phyloP scores from a whole-genome alignment of 2,329 filamentous ascomycete genomes.

The Pseudocercospora cruenta region DNA sequence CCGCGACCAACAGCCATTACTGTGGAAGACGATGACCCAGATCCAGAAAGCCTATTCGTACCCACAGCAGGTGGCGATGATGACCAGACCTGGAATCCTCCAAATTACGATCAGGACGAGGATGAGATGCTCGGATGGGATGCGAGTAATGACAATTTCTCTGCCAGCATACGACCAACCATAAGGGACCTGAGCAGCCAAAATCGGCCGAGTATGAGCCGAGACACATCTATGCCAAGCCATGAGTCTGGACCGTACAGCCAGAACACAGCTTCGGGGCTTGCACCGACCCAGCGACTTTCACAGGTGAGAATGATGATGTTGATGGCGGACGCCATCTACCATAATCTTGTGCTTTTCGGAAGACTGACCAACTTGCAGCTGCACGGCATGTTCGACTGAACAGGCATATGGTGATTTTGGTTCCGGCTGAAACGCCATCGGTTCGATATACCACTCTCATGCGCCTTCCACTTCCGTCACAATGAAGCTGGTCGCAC shows the following conservation, averaged over 20 bases:
- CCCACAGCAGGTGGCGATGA: conserved; percentile 60
- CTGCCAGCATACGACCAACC: conserved; percentile 46
- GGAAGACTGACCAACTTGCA: conserved; percentile 30
- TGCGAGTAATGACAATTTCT: conserved; percentile 65
- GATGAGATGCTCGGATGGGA: conserved; percentile 75
- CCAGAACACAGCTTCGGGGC: conserved; percentile 33
- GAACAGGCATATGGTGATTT: conserved; percentile 21
- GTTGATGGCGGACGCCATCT: conserved; percentile 3
- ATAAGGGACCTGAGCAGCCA: conserved; percentile 46
- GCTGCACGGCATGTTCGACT: conserved; percentile 46
- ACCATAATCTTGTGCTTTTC: background rate
- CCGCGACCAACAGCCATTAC: conserved; percentile 47
- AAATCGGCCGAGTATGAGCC: conserved; percentile 26
- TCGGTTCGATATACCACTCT: background rate
- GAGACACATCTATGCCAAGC: conserved; percentile 14
- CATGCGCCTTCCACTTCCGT: conserved; percentile 35
- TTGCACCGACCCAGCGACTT: conserved; percentile 75
- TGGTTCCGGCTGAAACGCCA: background rate
- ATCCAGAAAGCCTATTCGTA: conserved; percentile 73
- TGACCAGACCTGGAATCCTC: conserved; percentile 72
- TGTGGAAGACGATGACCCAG: conserved; percentile 55
- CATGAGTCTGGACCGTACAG: conserved; percentile 7
- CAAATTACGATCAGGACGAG: conserved; percentile 65
- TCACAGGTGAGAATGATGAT: conserved; percentile 62
- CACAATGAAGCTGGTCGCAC: conserved; percentile 83